Evolutionary conservation across 805 yeast genomes (phyloP), one percentile per base, ranked within the genome.

Genomic region (Sungouiella blattae): DNA sequence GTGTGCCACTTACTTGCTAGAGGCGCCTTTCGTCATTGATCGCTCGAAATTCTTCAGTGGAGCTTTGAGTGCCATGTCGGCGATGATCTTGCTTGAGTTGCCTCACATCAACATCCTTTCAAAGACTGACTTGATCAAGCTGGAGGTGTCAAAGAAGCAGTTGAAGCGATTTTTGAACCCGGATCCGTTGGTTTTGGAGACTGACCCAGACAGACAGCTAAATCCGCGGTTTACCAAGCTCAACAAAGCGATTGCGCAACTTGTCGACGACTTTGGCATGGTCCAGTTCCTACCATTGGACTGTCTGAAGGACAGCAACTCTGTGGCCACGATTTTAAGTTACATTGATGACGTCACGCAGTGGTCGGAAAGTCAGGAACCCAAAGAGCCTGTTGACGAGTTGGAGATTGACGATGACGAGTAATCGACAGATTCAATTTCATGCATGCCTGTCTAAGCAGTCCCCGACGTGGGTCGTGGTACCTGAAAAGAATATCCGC

Each of bases 181-280:
- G 0, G 98, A 93, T 60, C 95, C 98, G 0, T 60, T 86, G 40
- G 57, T 93, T 26, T 60, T 93, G 44, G 65, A 62, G 21, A 50
- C 44, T 18, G 50, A 43, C 29, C 41, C 39, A 6, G 43, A 38
- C 14, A 32, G 18, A 5, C 41, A 28, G 18, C 32, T 43, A 26
- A 77, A 75, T 49, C 77, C 78, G 9, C 81, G 74, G 51, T 91
- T 80, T 53, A 73, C 80, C 25, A 77, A 70, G 42, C 71, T 93
- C 40, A 91, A 87, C 57, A 75, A 75, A 47, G 75, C 89, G 11
- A 88, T 93, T 47, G 96, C 97, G 0, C 80, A 83, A 44, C 67
- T 93, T 47, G 94, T 89, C 23, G 98, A 93, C 55, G 99, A 93
- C 52, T 93, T 93, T 58, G 98, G 98, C 5, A 93, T 93, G 99